These are phyloP conservation scores for Leccinellum luteum DNA, from an alignment of 768 basidiomycete species.

Conservation along the genomic window DNA sequence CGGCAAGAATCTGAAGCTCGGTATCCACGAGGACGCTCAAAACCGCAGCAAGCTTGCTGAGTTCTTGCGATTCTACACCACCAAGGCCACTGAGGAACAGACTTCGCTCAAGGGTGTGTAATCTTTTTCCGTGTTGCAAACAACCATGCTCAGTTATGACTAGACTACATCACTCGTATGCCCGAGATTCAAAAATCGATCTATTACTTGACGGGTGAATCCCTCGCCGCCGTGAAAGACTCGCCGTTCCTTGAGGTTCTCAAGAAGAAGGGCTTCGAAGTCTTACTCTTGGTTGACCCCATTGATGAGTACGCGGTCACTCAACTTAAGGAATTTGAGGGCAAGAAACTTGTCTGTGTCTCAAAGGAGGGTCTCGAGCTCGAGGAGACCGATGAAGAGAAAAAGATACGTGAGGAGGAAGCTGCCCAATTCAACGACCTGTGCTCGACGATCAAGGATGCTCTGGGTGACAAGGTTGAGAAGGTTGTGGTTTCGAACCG, in stretches of 20 bases:
- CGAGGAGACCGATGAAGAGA: slow-evolving; percentile 98
- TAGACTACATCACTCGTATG: slow-evolving; percentile 99
- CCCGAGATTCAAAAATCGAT: slow-evolving; percentile 98
- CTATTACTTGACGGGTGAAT: slow-evolving; percentile 99
- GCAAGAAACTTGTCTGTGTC: slow-evolving; percentile 95
- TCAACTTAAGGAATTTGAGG: slow-evolving; percentile 98
- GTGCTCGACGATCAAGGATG: slow-evolving; percentile 95
- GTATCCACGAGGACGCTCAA: slow-evolving; percentile 98
- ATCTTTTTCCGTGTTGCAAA: background rate
- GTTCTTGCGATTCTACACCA: slow-evolving; percentile 98
- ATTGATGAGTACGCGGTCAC: slow-evolving; percentile 99
- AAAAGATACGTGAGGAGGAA: slow-evolving; percentile 85
- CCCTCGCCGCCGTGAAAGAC: slow-evolving; percentile 83
- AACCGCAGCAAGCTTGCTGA: slow-evolving; percentile 99
- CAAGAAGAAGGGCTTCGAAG: slow-evolving; percentile 99
- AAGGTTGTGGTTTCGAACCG: slow-evolving; percentile 98
- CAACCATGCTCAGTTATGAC: background rate
- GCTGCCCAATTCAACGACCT: slow-evolving; percentile 80
- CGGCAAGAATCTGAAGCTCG: slow-evolving; percentile 99
- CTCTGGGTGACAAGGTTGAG: slow-evolving; percentile 98
- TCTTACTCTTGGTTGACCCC: slow-evolving; percentile 95
- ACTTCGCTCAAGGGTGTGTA: slow-evolving; percentile 87
- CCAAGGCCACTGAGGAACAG: slow-evolving; percentile 87
- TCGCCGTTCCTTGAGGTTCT: slow-evolving; percentile 99
- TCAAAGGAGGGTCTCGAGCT: slow-evolving; percentile 99